These are phyloP conservation scores for Picochlorum costavermella DNA, from an alignment of 139 green algal species.

Conservation along the genomic window DNA sequence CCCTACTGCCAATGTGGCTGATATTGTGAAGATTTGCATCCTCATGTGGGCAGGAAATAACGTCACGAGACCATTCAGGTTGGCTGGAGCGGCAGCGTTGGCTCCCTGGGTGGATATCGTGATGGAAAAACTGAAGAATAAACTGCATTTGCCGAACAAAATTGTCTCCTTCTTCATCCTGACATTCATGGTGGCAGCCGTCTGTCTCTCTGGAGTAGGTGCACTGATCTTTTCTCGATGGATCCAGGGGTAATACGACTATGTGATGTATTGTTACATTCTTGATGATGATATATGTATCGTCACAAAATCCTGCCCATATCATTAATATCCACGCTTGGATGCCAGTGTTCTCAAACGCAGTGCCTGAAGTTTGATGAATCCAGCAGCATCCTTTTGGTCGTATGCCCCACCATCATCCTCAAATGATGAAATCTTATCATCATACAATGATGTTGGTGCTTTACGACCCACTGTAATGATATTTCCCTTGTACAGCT, in stretches of 20 bases:
- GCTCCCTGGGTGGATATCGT: conserved; percentile 29
- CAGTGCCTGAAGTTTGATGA: conserved; percentile 88
- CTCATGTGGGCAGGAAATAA: conserved; percentile 37
- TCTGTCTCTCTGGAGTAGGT: conserved; percentile 21
- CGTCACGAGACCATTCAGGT: conserved; percentile 28
- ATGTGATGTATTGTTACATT: not conserved
- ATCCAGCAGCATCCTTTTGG: conserved; percentile 89
- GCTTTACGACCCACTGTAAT: conserved; percentile 73
- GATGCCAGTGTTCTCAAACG: conserved; percentile 66
- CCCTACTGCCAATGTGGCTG: conserved; percentile 25
- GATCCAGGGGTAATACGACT: conserved; percentile 3
- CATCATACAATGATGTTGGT: conserved; percentile 69
- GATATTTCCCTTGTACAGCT: conserved; percentile 88
- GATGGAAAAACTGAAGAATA: conserved; percentile 22
- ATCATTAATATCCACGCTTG: conserved; percentile 1
- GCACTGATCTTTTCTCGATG: conserved; percentile 23
- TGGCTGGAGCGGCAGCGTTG: conserved; percentile 26
- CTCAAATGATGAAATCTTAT: conserved; percentile 91
- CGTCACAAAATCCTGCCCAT: not conserved
- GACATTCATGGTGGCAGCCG: conserved; percentile 6
- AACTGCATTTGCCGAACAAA: conserved; percentile 18
- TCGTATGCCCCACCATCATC: conserved; percentile 86
- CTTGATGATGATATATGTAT: not conserved
- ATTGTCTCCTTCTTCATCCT: conserved; percentile 18
- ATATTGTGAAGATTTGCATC: conserved; percentile 34